Evolutionary conservation across 345 rosid species (phyloP), one percentile per base, ranked within the genome.

Genomic region (Firmiana major): DNA sequence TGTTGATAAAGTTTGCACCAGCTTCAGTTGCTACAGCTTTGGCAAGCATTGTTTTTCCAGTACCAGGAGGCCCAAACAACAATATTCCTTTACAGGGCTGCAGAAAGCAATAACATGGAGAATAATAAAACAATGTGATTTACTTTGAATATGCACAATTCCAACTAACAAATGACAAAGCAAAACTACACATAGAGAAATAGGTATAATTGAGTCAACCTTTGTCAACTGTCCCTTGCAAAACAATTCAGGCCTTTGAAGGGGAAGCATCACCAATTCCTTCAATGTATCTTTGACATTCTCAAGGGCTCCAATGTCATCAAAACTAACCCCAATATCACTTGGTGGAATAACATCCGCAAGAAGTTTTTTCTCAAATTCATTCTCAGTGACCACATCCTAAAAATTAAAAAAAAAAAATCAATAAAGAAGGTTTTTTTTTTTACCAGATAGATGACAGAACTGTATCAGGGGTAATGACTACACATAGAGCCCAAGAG

Each of bases 221-320:
- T 97, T 97, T 4, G 97, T 97, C 70, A 97, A 87, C 85, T 97
- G 98, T 81, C 99, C 99, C 87, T 92, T 97, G 90, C 92, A 83
- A 87, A 97, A 97, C 80, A 97, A 86, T 81, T 93, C 98, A 13
- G 99, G 99, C 87, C 99, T 90, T 62, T 94, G 97, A 84, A 97
- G 98, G 82, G 99, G 99, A 83, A 97, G 97, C 99, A 97, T 97
- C 81, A 97, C 99, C 88, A 97, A 81, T 88, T 97, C 98, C 90
- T 90, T 97, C 88, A 97, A 83, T 64, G 99, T 97, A 79, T 97
- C 99, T 84, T 97, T 97, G 78, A 97, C 99, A 84, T 90, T 93
- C 84, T 93, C 98, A 21, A 97, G 79, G 73, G 99, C 97, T 80
- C 99, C 99, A 78, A 97, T 97, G 79, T 97, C 98, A 77, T 92